Evolutionary conservation across 176 grass and related monocot species (phyloP), one percentile per base, ranked within the genome.

Genomic region (Avena sativa): DNA sequence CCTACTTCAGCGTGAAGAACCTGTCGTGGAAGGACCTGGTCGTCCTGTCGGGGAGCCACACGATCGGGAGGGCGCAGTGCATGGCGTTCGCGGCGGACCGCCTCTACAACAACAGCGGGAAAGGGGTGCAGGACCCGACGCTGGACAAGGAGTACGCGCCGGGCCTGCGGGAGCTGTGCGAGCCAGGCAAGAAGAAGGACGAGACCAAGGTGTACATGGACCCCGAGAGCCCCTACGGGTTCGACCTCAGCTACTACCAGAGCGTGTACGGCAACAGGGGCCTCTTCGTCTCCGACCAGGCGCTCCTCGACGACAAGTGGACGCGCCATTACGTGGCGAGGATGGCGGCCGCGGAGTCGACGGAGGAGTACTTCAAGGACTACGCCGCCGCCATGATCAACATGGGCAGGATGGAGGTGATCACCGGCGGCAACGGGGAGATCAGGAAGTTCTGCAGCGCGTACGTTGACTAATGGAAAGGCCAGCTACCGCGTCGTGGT

Each of bases 41-140:
- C 4, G 85, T 93, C 0, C 76, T 93, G 1, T 90, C 91, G 12
- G 91, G 91, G 6, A 90, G 88, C 87, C 91, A 90, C 88, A 88
- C 91, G 21, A 87, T 90, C 70, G 91, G 91, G 3, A 3, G 3
- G 21, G 70, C 91, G 38, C 40, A 78, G 21, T 93, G 88, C 88
- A 5, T 21, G 0, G 58, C 91, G 44, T 93, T 93, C 88, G 84
- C 91, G 19, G 34, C 3, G 19, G 76, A 85, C 80, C 81, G 91
- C 51, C 91, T 93, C 8, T 93, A 93, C 91, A 93, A 93, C 80
- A 88, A 71, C 87, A 87, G 81, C 85, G 88, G 91, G 21, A 9
- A 5, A 23, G 81, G 81, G 16, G 44, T 2, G 44, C 87, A 89
- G 76, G 88, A 90, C 85, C 88, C 88, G 67, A 78, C 81, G 84